These are phyloP conservation scores for Annona squamosa DNA, from an alignment of 164 flowering plant species.

Conservation along the genomic window DNA sequence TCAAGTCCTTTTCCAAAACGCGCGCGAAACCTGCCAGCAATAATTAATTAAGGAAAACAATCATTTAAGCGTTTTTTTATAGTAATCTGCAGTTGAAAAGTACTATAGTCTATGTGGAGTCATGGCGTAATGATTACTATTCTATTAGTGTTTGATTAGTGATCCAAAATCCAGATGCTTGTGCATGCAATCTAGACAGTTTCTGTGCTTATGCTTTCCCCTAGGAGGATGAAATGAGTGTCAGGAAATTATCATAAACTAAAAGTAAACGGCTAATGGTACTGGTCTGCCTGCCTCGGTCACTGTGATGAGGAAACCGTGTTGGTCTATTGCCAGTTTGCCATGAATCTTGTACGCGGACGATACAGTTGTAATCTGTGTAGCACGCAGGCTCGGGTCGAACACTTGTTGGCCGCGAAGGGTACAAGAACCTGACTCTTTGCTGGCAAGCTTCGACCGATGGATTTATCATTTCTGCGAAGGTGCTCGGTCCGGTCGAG, in stretches of 20 bases:
- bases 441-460: too few species aligned
- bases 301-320: not conserved
- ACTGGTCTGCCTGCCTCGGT: not conserved
- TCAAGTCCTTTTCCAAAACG: not conserved
- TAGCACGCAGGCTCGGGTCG: too few species aligned
- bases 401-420: too few species aligned
- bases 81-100: not conserved
- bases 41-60: not conserved
- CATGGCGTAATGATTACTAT: not conserved
- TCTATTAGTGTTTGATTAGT: not conserved
- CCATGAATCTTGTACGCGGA: not conserved
- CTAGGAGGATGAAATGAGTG: not conserved
- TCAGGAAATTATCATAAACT: not conserved
- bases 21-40: not conserved
- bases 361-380: too few species aligned
- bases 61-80: not conserved
- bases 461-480: too few species aligned
- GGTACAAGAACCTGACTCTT: too few species aligned
- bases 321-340: not conserved
- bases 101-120: not conserved
- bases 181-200: not conserved
- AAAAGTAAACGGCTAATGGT: not conserved
- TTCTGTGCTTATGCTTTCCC: not conserved
- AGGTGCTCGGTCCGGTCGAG: too few species aligned
- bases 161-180: conserved; percentile 2